Evolutionary conservation across 2,329 filamentous ascomycete genomes (phyloP), one percentile per base, ranked within the genome.

Genomic region (Raffaelea ambrosiae): DNA sequence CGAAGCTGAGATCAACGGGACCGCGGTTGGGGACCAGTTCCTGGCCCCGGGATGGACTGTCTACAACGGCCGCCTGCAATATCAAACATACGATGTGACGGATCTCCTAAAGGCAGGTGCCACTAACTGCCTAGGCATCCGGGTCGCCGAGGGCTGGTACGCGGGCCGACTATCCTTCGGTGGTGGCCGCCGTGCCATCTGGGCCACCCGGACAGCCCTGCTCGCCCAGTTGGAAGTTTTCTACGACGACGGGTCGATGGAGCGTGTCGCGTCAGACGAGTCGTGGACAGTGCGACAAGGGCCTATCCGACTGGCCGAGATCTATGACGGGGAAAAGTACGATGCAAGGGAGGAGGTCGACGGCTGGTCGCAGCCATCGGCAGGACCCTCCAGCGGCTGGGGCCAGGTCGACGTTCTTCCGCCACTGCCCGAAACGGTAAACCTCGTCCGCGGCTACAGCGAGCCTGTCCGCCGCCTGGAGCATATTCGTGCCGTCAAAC

Each of bases 261-360:
- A 38, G 35, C 13, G 14, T 13, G 38, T 43, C 13, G 33, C 10
- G 5, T 45, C 47, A 2, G 51, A 53, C 40, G 3, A n/a, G 11
- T n/a, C 42, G 16, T 56, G 53, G 54, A 21, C 18, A 59, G 58
- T 29, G 38, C 23, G 20, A 0, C 59, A 67, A 2, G 2, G 57
- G 45, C 3, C 1, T 4, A 59, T 69, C 1, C 46, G 63, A 1
- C 53, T 52, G 1, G 63, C 63, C 1, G 70, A 74, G 21, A 64
- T 79, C 2, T 78, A 77, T 48, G 65, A 78, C 51, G 76, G 76
- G 14, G 75, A 80, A 47, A 54, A 62, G 0, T 79, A 73, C 49
- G 71, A 79, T 53, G 60, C 63, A 0, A 57, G 59, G 3, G 54
- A 56, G 5, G 59, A 58, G 40, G 9, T 39, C 13, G 35, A 18